phyloP scores from a whole-genome alignment of 192 early-diverging fungal genomes.

The Diversispora eburnea region DNA sequence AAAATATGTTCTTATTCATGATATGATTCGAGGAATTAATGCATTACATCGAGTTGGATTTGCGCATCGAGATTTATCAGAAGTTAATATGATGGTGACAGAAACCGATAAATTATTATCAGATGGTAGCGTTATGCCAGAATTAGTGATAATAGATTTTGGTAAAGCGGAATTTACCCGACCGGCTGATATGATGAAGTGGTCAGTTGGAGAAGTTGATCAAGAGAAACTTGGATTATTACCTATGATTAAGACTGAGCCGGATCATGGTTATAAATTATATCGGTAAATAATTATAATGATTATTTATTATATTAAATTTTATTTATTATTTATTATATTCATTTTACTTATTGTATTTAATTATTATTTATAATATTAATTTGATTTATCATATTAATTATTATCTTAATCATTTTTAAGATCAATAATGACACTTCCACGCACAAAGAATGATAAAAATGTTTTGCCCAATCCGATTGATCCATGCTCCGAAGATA shows the following conservation, averaged over 20 bases:
- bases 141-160: conserved; percentile 57
- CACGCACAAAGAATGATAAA: conserved; percentile 48
- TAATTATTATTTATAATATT: not conserved
- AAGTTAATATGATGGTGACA: conserved; percentile 62
- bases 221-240: conserved; percentile 44
- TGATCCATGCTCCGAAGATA: conserved; percentile 52
- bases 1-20: conserved; percentile 48
- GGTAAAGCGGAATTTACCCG: conserved; percentile 57
- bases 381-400: not conserved
- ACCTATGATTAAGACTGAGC: conserved; percentile 49
- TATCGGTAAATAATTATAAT: conserved; percentile 48
- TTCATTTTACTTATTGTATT: not conserved
- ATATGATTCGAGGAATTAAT: conserved; percentile 52
- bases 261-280: conserved; percentile 58
- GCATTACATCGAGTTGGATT: conserved; percentile 51
- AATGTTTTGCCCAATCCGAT: conserved; percentile 39
- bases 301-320: not conserved
- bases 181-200: conserved; percentile 40
- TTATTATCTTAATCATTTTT: not conserved
- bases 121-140: conserved; percentile 44
- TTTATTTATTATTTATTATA: not conserved
- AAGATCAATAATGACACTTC: conserved; percentile 56
- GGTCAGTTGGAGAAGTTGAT: conserved; percentile 33
- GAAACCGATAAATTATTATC: conserved; percentile 39
- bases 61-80: conserved; percentile 56